Evolutionary conservation across 768 basidiomycete genomes (phyloP).

Genomic region (Hygrophoropsis aurantiaca): DNA sequence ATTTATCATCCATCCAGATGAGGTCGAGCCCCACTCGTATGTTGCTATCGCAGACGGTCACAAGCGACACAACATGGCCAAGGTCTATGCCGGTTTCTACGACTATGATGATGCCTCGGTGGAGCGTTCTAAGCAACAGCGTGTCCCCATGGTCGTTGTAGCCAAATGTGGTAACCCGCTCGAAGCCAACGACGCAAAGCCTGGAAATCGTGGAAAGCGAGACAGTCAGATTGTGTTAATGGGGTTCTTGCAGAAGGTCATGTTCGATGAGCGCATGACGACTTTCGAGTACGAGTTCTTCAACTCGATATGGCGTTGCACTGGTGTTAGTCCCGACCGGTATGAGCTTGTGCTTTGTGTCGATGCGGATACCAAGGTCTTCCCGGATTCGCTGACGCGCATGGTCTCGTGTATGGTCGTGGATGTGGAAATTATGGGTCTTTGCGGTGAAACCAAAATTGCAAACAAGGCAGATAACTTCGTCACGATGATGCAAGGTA

Average conservation of each 20-base stretch:
- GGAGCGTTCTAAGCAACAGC: slow-evolving; percentile 92
- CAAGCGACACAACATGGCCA: slow-evolving; percentile 99
- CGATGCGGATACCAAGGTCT: slow-evolving; percentile 98
- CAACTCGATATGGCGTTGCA: slow-evolving; percentile 95
- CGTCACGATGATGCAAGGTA: slow-evolving; percentile 99
- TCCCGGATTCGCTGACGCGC: slow-evolving; percentile 95
- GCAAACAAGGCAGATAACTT: slow-evolving; percentile 99
- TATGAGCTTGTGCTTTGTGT: slow-evolving; percentile 96
- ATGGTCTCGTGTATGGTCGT: slow-evolving; percentile 97
- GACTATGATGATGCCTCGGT: slow-evolving; percentile 89
- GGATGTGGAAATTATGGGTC: slow-evolving; percentile 97
- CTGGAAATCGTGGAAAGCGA: slow-evolving; percentile 98
- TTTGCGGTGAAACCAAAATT: slow-evolving; percentile 99
- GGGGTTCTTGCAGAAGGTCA: slow-evolving; percentile 97
- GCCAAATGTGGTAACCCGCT: slow-evolving; percentile 94
- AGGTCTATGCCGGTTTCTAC: slow-evolving; percentile 97
- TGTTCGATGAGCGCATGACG: slow-evolving; percentile 99
- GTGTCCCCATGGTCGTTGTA: slow-evolving; percentile 93
- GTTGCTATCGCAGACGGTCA: slow-evolving; percentile 99
- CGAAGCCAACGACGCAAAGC: slow-evolving; percentile 86
- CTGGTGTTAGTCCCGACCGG: slow-evolving; percentile 92
- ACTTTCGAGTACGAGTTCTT: slow-evolving; percentile 99
- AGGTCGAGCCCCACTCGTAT: slow-evolving; percentile 93
- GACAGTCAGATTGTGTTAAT: slow-evolving; percentile 98
- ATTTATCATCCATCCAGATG: slow-evolving; percentile 71